Base-by-base conservation (phyloP, 139 green algal species). In the Chlamydomonas eustigma region DNA sequence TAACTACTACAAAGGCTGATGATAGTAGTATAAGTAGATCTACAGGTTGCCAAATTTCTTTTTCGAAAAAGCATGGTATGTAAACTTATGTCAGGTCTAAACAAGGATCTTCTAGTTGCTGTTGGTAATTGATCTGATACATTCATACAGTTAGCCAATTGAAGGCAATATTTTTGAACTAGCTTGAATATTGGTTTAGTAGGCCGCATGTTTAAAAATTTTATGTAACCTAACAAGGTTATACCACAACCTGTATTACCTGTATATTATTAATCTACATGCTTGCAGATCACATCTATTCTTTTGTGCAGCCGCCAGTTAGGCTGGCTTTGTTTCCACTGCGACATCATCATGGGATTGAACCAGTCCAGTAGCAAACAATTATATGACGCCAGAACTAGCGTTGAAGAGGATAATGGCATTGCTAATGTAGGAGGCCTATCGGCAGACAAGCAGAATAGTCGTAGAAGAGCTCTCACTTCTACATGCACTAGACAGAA, bases 321-420 rank as follows among this genome's bases (percentile, higher is more conserved):
- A 33, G 52, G 52, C 4, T 68, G 52, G 52, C 32, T 68, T 25
- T 68, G 52, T 31, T 68, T 68, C 18, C 12, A 68, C 18, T 68
- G 52, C 52, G 52, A 68, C 18, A 68, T 68, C 18, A 68, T 58
- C 12, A 28, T 58, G 12, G 12, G 12, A 12, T 58, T 18, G 44
- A 12, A 12, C 44, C 44, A 12, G 12, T 58, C n/a, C n/a, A n/a
- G n/a, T n/a, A n/a, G n/a, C n/a, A n/a, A n/a, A n/a, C n/a, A n/a
- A n/a, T n/a, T n/a, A n/a, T n/a, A n/a, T n/a, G n/a, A n/a, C n/a
- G n/a, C n/a, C n/a, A n/a, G n/a, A n/a, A n/a, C n/a, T n/a, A n/a
- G n/a, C n/a, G n/a, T n/a, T n/a, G n/a, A n/a, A n/a, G n/a, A n/a
- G n/a, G n/a, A n/a, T n/a, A n/a, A n/a, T n/a, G n/a, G n/a, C n/a